These are phyloP conservation scores for cucumber (Cucumis sativus) DNA, from an alignment of 306 rosid genomes.

Conservation along the genomic window Cucumber_9930_V3 NC_026658.2:21468001-21468500, in stretches of 20 bases:
- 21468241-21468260: background rate
- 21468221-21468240: background rate
- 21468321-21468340: background rate
- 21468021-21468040: background rate
- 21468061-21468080: background rate
- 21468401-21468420: background rate
- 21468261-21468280: fast-evolving
- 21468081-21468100: background rate
- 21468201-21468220: too few species aligned
- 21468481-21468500: too few species aligned
- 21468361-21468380: too few species aligned
- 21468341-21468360: background rate
- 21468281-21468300: background rate
- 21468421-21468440: background rate
- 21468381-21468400: too few species aligned
- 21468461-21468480: too few species aligned
- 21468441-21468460: background rate
- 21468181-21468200: background rate
- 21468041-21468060: fast-evolving
- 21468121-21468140: too few species aligned
- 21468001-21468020: background rate
- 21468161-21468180: too few species aligned
- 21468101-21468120: background rate
- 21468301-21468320: background rate
- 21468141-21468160: too few species aligned